Base-by-base conservation (phyloP, 2,329 filamentous ascomycete species). In the Ploettnerulaceae sp. region DNA sequence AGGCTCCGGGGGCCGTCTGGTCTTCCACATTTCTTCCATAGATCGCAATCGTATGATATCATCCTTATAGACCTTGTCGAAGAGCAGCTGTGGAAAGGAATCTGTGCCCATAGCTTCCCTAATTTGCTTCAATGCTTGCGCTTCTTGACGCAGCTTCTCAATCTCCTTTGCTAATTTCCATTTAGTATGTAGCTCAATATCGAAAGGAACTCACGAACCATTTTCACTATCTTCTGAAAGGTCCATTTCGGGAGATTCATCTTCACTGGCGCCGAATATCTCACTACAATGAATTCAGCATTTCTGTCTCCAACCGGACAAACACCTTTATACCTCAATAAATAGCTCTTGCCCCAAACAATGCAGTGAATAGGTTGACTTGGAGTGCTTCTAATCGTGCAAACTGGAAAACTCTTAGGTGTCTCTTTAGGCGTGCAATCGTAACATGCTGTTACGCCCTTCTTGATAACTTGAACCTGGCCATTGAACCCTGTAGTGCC, bases 301-400 rank as follows among this genome's bases (percentile, higher is more conserved):
- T 18, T 25, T 6, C 14, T 21, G 50, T 14, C n/a, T 29, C n/a
- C 20, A 15, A 38, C n/a, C 29, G 7, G 8, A 4, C 17, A 15
- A 21, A 20, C 20, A 5, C 15, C 2, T 26, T 54, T 62, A 51
- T 60, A 71, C 74, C 89, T 93, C 51, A 98, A 78, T 7, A 98
- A 75, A 65, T 97, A 98, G 65, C 89, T 95, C 70, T 97, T 98
- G 15, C 80, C 91, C 93, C 93, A 98, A 2, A 98, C 91, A 52
- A 98, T 98, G 70, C 93, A 97, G 68, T 98, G 93, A 33, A 98
- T 97, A 0, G 91, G 88, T 61, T 97, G 91, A 55, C 86, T 95
- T 0, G 93, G 93, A 0, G 90, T 98, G 66, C 89, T 96, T 65
- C 93, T 81, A 59, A 98, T 97, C 1, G 93, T 98, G 70, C 93